phyloP scores from a whole-genome alignment of 345 rosid species.

The Sisymbrium irio region DNA sequence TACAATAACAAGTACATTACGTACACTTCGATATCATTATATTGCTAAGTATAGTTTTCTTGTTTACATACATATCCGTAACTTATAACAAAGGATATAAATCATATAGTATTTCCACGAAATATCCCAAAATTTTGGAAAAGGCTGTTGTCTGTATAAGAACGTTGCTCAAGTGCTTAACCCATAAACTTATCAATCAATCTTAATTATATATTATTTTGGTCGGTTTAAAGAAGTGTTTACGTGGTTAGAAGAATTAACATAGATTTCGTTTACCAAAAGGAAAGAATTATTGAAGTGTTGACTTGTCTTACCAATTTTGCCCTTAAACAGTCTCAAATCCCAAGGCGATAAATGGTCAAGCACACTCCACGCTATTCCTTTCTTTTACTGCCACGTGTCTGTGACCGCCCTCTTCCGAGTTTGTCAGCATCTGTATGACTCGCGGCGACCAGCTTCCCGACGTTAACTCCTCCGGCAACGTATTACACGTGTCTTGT shows the following conservation, averaged over 20 bases:
- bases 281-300: not conserved
- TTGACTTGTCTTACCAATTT: slow-evolving; percentile 18
- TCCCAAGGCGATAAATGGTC: slow-evolving; percentile 32
- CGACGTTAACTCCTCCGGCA: slow-evolving; percentile 17
- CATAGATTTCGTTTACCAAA: not conserved
- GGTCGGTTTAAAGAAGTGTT: slow-evolving; percentile 27
- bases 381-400: slow-evolving; percentile 24
- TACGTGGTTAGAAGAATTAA: slow-evolving; percentile 26
- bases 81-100: not conserved
- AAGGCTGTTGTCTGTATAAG: not conserved
- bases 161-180: not conserved
- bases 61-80: not conserved
- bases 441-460: slow-evolving; percentile 19
- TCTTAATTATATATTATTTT: slow-evolving; percentile 6
- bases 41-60: not conserved
- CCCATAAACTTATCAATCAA: slow-evolving; percentile 2
- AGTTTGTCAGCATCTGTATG: slow-evolving; percentile 25
- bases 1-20: not conserved
- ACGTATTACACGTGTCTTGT: not conserved
- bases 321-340: slow-evolving; percentile 11
- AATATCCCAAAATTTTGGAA: not conserved
- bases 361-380: slow-evolving; percentile 31
- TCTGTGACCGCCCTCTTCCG: slow-evolving; percentile 1
- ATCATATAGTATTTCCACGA: not conserved
- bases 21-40: not conserved